A percentile compares a stretch with the other conserved stretches of the same genome.
Conservation (phyloP, 306 rosid genomes). For the Quercus agrifolia region DNA sequence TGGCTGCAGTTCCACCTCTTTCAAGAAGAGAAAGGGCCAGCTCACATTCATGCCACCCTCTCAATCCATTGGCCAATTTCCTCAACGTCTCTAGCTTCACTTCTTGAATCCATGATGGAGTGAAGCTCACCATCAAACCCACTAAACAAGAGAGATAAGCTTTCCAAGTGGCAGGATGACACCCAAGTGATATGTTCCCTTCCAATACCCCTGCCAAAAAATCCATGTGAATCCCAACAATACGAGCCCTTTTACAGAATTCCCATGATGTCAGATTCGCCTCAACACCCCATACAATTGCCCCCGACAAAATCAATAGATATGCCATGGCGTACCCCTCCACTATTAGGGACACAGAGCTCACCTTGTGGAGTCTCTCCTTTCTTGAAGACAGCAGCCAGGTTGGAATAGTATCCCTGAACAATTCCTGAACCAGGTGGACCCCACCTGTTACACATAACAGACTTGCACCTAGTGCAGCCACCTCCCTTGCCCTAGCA, state of each 20-base stretch:
- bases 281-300: slow-evolving; percentile 60
- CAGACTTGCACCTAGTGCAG: slow-evolving; percentile 66
- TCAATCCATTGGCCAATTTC: slow-evolving; percentile 51
- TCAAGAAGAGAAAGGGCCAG: slow-evolving; percentile 64
- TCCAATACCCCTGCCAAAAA: slow-evolving; percentile 67
- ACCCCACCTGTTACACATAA: slow-evolving; percentile 58
- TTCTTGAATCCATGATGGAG: slow-evolving; percentile 61
- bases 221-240: slow-evolving; percentile 55
- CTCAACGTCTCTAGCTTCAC: slow-evolving; percentile 53
- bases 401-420: slow-evolving; percentile 68
- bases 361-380: slow-evolving; percentile 28
- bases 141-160: slow-evolving; percentile 62
- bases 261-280: slow-evolving; percentile 40
- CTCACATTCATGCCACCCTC: slow-evolving; percentile 65
- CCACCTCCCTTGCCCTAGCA: slow-evolving; percentile 56
- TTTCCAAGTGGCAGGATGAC: slow-evolving; percentile 65
- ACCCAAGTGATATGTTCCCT: slow-evolving; percentile 56
- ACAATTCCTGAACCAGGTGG: slow-evolving; percentile 59
- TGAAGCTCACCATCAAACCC: slow-evolving; percentile 52
- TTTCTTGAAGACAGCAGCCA: slow-evolving; percentile 53
- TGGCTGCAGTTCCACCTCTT: slow-evolving; percentile 62
- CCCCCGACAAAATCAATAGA: slow-evolving; percentile 49
- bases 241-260: slow-evolving; percentile 39
- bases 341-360: slow-evolving; percentile 31
- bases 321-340: slow-evolving; percentile 77